Conservation (phyloP, 2,329 filamentous ascomycete genomes). For the Bipolaris oryzae region DNA sequence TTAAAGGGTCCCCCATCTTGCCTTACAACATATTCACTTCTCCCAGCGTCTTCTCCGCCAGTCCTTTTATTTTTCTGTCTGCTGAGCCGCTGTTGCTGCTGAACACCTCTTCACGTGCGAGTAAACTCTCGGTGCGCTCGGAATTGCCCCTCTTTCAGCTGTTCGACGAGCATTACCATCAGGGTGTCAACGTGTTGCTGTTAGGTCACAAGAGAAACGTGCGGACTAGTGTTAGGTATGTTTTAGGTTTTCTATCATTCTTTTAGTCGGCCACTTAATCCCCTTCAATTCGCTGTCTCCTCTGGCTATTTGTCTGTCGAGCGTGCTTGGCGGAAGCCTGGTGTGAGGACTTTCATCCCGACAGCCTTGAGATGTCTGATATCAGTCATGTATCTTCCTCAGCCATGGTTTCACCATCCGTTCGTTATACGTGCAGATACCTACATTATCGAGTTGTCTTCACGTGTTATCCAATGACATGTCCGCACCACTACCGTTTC, state of each 20-base stretch:
- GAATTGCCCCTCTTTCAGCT: slow-evolving; percentile 11
- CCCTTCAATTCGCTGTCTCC: not conserved
- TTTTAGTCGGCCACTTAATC: not conserved
- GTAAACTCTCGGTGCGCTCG: not conserved
- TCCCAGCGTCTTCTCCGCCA: slow-evolving; percentile 22
- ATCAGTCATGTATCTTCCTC: not conserved
- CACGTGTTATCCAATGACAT: too few relatives aligned
- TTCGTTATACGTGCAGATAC: not conserved
- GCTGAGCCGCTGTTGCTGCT: not conserved
- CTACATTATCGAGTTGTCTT: not conserved
- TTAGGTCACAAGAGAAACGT: not conserved
- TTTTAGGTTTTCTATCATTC: not conserved
- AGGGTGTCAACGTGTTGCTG: not conserved
- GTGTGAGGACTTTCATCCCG: too few relatives aligned
- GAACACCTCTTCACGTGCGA: slow-evolving; percentile 1
- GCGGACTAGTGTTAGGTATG: slow-evolving; percentile 6
- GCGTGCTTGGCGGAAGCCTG: not conserved
- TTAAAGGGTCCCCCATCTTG: slow-evolving; percentile 25
- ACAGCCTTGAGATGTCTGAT: too few relatives aligned
- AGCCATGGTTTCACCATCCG: not conserved
- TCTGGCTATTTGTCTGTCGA: not conserved
- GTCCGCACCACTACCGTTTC: not conserved
- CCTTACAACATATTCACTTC: slow-evolving; percentile 26
- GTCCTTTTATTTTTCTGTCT: slow-evolving; percentile 5
- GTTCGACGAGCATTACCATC: not conserved